A percentile compares a stretch with the other conserved stretches of the same genome.
phyloP scores from a whole-genome alignment of 805 yeast species.

The Metschnikowia drakensbergensis region DNA sequence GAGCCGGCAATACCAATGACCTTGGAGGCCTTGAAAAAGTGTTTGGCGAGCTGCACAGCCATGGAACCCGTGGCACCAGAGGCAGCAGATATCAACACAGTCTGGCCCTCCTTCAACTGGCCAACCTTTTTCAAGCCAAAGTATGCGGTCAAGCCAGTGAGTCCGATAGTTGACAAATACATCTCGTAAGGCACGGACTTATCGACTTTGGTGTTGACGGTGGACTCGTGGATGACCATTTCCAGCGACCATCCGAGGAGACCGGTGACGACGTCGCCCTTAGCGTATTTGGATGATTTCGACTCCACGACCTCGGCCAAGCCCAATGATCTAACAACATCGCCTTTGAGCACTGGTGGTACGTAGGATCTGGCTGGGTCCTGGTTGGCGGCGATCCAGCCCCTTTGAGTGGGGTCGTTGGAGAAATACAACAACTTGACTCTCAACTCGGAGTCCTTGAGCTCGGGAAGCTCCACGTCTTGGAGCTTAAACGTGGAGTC shows the following conservation, averaged over 20 bases:
- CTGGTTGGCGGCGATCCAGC: slow-evolving; percentile 45
- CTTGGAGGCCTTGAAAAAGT: slow-evolving; percentile 48
- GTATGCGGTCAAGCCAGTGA: slow-evolving; percentile 62
- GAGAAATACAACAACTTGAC: slow-evolving; percentile 47
- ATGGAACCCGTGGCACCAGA: slow-evolving; percentile 71
- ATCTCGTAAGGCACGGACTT: slow-evolving; percentile 34
- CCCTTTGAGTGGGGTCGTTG: slow-evolving; percentile 61
- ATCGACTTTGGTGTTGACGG: slow-evolving; percentile 29
- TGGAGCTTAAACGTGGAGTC: slow-evolving; percentile 31
- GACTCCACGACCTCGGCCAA: slow-evolving; percentile 49
- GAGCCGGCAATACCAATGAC: slow-evolving; percentile 65
- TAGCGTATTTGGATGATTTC: slow-evolving; percentile 35
- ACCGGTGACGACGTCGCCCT: slow-evolving; percentile 44
- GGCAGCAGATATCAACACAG: slow-evolving; percentile 58
- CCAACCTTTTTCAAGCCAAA: slow-evolving; percentile 50
- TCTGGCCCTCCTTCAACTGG: slow-evolving; percentile 42
- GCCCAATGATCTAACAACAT: slow-evolving; percentile 45
- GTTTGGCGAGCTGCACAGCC: slow-evolving; percentile 54
- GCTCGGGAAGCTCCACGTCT: slow-evolving; percentile 11
- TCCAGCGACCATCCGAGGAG: slow-evolving; percentile 48
- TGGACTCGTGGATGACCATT: slow-evolving; percentile 27
- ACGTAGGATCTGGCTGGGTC: slow-evolving; percentile 30
- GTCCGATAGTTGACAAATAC: slow-evolving; percentile 49
- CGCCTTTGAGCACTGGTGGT: slow-evolving; percentile 40
- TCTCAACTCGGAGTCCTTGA: slow-evolving; percentile 40